phyloP scores from a whole-genome alignment of 1,284 basidiomycete species.

The Cryptococcus sp. region DNA sequence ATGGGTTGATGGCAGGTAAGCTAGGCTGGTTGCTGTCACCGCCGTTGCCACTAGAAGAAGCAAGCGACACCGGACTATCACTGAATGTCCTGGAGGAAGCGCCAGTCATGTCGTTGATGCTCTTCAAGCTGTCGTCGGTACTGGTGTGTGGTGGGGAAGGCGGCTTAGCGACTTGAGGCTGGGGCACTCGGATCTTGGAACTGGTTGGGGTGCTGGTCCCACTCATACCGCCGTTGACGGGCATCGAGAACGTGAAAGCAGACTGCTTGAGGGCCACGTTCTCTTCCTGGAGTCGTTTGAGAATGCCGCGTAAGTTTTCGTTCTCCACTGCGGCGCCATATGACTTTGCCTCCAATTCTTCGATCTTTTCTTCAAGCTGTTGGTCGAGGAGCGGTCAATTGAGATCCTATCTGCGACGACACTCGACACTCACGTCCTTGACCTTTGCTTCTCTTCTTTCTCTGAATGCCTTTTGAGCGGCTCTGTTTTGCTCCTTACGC shows the following conservation, averaged over 20 bases:
- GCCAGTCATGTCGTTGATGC: slow-evolving; percentile 36
- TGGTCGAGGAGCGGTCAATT: slow-evolving; percentile 9
- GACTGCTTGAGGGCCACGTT: slow-evolving; percentile 52
- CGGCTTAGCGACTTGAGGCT: slow-evolving; percentile 33
- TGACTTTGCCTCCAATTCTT: slow-evolving; percentile 50
- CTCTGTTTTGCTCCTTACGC: slow-evolving; percentile 55
- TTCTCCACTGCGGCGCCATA: slow-evolving; percentile 52
- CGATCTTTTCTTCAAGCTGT: slow-evolving; percentile 53
- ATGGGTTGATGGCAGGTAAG: slow-evolving; percentile 22
- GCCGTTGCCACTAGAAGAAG: slow-evolving; percentile 26
- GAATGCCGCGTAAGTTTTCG: slow-evolving; percentile 52
- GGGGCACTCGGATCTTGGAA: slow-evolving; percentile 3
- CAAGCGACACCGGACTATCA: slow-evolving; percentile 40
- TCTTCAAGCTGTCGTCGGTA: slow-evolving; percentile 36
- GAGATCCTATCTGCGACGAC: background rate
- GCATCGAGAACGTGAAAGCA: slow-evolving; percentile 53
- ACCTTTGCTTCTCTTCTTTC: slow-evolving; percentile 53
- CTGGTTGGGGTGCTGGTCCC: slow-evolving; percentile 13
- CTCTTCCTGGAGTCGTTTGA: slow-evolving; percentile 53
- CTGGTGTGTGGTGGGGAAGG: slow-evolving; percentile 42
- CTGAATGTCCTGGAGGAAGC: slow-evolving; percentile 4
- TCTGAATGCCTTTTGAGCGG: slow-evolving; percentile 55
- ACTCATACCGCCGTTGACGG: slow-evolving; percentile 26
- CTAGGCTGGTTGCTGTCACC: slow-evolving; percentile 13
- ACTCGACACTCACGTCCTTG: slow-evolving; percentile 44